Percentiles rank a stretch among this genome's conserved stretches.
These are phyloP conservation scores for Thalia dealbata DNA, from an alignment of 176 grass and related monocot species.

Conservation along the genomic window DNA sequence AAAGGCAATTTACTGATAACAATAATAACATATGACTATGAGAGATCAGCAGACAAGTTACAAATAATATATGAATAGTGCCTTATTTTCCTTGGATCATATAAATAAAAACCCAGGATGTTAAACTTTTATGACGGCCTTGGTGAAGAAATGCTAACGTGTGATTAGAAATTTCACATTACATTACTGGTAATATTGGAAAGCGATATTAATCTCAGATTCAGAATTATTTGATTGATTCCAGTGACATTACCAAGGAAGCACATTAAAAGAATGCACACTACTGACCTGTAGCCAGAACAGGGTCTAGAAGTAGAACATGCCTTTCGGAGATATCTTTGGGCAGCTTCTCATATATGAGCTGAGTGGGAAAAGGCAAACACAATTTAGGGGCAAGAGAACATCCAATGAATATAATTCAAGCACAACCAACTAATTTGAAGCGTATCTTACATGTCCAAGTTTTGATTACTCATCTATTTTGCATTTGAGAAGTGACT, in stretches of 20 bases:
- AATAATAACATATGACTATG: too few relatives aligned
- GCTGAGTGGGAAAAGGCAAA: conserved; percentile 30
- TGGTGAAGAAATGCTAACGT: too few relatives aligned
- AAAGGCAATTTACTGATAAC: not conserved
- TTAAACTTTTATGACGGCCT: too few relatives aligned
- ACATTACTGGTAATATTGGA: too few relatives aligned
- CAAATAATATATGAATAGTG: too few relatives aligned
- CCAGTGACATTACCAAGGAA: too few relatives aligned
- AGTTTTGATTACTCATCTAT: not conserved
- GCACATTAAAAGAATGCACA: not conserved
- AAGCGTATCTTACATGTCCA: not conserved
- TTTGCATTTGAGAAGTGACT: not conserved
- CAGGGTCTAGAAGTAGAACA: conserved; percentile 97
- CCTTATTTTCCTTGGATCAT: too few relatives aligned
- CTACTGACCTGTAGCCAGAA: conserved; percentile 85
- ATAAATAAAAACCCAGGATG: too few relatives aligned
- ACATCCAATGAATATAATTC: not conserved
- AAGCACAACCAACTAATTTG: not conserved
- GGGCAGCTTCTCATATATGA: conserved; percentile 89
- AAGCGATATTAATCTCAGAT: too few relatives aligned
- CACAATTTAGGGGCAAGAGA: not conserved
- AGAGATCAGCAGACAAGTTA: too few relatives aligned
- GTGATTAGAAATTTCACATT: too few relatives aligned
- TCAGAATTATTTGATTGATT: too few relatives aligned
- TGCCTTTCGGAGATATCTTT: conserved; percentile 94